Base-by-base conservation (phyloP, 23 red algal genomes). In the Cyanidiococcus yangmingshanensis region DNA sequence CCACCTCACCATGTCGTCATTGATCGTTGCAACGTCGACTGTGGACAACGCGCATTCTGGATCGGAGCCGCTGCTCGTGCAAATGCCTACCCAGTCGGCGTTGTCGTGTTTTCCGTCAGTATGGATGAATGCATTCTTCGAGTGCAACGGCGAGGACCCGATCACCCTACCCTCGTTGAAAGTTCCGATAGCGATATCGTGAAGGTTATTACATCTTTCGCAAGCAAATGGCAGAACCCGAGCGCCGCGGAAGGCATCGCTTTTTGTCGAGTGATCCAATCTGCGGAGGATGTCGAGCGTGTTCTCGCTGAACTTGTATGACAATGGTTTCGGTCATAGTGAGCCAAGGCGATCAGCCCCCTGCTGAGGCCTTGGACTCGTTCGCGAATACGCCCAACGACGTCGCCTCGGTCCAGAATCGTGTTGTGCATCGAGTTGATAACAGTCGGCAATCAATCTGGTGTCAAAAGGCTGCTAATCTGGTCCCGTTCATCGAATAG, bases 31-130 rank as follows among this genome's bases (percentile, higher is more conserved):
- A 71, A 71, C 63, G 21, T 71, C 12, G 63, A 71, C 27, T 3
- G 32, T 7, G 21, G 12, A 35, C 63, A 71, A 35, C 63, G 63
- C 15, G n/a, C 32, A 7, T 3, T 35, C 32, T 71, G 63, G 63
- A 71, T 71, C 3, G 32, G 16, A 29, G 7, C 32, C 7, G 63
- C 63, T 7, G n/a, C n/a, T 2, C n/a, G 32, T 7, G 63, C 63
- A 7, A 71, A 71, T 25, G 63, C 63, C n/a, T 35, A 71, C 63
- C 63, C 63, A 2, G 63, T 71, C 7, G 63, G 63, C 63, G 63
- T 71, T 25, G 12, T 71, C n/a, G n/a, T 71, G 7, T 71, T 71
- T 30, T 30, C 32, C 3, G n/a, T 32, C 7, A 7, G 12, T 17
- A 2, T 71, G 32, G 63, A 71, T 71, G 63, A 71, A 25, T 71